A percentile compares a stretch with the other conserved stretches of the same genome.
phyloP scores from a whole-genome alignment of 768 basidiomycete genomes.

The Macrocybe gigantea region DNA sequence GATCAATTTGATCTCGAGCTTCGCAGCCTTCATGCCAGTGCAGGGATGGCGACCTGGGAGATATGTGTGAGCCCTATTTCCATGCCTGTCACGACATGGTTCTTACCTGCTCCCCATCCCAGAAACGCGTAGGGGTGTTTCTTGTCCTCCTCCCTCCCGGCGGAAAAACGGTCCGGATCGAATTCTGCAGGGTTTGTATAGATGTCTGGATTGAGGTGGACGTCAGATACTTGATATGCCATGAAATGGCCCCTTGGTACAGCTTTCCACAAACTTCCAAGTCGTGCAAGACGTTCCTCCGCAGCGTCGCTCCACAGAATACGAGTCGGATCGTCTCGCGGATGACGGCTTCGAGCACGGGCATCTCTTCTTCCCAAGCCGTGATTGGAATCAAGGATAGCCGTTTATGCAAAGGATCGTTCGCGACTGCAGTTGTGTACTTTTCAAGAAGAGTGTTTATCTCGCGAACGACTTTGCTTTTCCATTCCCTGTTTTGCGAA shows the following conservation, averaged over 20 bases:
- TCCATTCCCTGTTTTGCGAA: slow-evolving; percentile 25
- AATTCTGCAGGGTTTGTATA: slow-evolving; percentile 26
- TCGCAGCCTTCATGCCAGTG: slow-evolving; percentile 30
- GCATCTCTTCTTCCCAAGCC: slow-evolving; percentile 34
- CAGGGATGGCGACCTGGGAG: slow-evolving; percentile 22
- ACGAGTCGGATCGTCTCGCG: slow-evolving; percentile 31
- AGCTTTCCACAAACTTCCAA: slow-evolving; percentile 15
- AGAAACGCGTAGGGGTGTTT: slow-evolving; percentile 24
- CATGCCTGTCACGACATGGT: neutral
- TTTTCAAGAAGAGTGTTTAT: slow-evolving; percentile 18
- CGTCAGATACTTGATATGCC: slow-evolving; percentile 23
- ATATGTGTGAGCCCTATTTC: neutral
- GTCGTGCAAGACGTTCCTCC: slow-evolving; percentile 25
- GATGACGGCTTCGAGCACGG: slow-evolving; percentile 25
- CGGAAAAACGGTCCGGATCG: slow-evolving; percentile 24
- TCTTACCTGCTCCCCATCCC: slow-evolving; percentile 34
- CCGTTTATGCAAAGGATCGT: slow-evolving; percentile 24
- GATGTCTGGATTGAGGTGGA: slow-evolving; percentile 27
- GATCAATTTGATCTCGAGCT: slow-evolving; percentile 32
- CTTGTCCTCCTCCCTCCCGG: slow-evolving; percentile 26
- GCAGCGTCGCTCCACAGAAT: slow-evolving; percentile 19
- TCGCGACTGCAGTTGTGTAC: slow-evolving; percentile 14
- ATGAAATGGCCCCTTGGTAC: slow-evolving; percentile 26
- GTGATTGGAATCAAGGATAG: slow-evolving; percentile 25
- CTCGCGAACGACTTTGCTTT: slow-evolving; percentile 19